These are phyloP conservation scores for Cyathus striatus DNA, from an alignment of 768 basidiomycete genomes.

Conservation along the genomic window DNA sequence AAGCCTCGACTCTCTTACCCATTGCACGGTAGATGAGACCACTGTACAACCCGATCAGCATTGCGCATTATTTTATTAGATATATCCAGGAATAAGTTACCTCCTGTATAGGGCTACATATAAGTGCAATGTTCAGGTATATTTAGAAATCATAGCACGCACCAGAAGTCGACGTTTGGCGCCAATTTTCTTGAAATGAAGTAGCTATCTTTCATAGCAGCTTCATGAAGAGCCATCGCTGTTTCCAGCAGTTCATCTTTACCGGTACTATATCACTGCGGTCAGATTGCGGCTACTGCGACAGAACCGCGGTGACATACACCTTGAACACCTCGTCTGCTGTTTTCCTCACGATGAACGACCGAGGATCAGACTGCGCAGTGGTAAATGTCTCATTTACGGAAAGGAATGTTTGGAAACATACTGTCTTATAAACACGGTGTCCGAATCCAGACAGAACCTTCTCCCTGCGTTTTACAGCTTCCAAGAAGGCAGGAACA, in stretches of 20 bases:
- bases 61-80: neutral
- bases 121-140: constrained; percentile 4
- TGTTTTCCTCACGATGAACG: constrained; percentile 85
- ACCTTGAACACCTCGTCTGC: constrained; percentile 91
- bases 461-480: constrained; percentile 84
- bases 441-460: constrained; percentile 91
- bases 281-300: neutral
- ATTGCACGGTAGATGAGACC: constrained; percentile 89
- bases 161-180: constrained; percentile 93
- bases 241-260: constrained; percentile 82
- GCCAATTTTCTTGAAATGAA: constrained; percentile 77
- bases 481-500: constrained; percentile 79
- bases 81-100: constrained; percentile 24
- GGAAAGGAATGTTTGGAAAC: too few relatives aligned
- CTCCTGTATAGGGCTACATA: constrained; percentile 46
- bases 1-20: constrained; percentile 43
- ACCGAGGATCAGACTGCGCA: constrained; percentile 90
- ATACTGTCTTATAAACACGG: constrained; percentile 33
- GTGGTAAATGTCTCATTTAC: too few relatives aligned
- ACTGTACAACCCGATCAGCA: constrained; percentile 28
- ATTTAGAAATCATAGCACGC: constrained; percentile 18
- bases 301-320: constrained; percentile 38
- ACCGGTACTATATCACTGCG: constrained; percentile 56
- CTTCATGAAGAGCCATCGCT: constrained; percentile 84
- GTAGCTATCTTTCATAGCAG: constrained; percentile 88